Percentiles rank a stretch among this genome's conserved stretches.
phyloP scores from a whole-genome alignment of 2,329 filamentous ascomycete species.

The Penicillium italicum region DNA sequence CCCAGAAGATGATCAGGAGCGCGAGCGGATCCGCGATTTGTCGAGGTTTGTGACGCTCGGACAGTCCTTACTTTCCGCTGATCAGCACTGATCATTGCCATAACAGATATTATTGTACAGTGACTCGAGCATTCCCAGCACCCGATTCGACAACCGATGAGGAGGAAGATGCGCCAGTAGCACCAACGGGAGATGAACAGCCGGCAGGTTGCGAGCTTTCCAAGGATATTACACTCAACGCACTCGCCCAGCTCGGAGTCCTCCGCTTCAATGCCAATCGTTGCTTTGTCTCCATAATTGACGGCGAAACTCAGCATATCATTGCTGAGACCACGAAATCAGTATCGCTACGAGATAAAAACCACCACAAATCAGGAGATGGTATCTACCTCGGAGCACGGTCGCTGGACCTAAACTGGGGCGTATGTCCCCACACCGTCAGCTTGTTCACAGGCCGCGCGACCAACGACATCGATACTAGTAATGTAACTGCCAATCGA shows the following conservation, averaged over 20 bases:
- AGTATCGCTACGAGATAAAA: constrained; percentile 36
- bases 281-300: constrained; percentile 53
- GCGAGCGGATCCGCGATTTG: constrained; percentile 18
- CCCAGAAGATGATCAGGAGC: constrained; percentile 10
- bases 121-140: background rate
- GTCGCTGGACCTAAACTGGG: constrained; percentile 16
- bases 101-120: constrained; percentile 17
- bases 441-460: constrained; percentile 17
- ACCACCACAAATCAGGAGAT: constrained; percentile 24
- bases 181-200: constrained; percentile 13
- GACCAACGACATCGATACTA: constrained; percentile 9
- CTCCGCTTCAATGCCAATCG: constrained; percentile 46
- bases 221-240: constrained; percentile 43
- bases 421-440: constrained; percentile 17
- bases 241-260: constrained; percentile 50
- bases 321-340: constrained; percentile 51
- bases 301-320: constrained; percentile 47
- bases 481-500: constrained; percentile 22
- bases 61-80: background rate
- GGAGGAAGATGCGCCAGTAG: constrained; percentile 6
- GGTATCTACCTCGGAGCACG: constrained; percentile 30
- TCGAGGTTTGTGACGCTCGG: constrained; percentile 12
- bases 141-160: too few species aligned
- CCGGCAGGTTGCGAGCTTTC: constrained; percentile 4
- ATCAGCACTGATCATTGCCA: background rate